These are phyloP conservation scores for Xylariaceae sp. DNA, from an alignment of 2,329 filamentous ascomycete genomes.

Conservation along the genomic window DNA sequence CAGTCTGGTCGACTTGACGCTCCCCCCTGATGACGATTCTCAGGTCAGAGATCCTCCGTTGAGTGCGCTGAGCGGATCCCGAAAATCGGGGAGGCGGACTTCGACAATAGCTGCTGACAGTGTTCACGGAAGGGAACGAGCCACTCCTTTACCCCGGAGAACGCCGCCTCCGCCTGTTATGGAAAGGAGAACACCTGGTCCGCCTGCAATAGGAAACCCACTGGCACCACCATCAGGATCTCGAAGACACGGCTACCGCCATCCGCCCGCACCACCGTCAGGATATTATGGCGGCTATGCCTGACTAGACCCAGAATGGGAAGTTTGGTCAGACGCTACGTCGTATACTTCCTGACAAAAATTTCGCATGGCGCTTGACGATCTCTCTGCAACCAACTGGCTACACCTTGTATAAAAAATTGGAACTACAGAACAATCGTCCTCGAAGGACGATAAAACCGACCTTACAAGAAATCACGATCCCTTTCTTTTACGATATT, in stretches of 20 bases:
- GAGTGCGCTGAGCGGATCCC: conserved; percentile 45
- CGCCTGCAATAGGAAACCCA: conserved; percentile 22
- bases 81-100: conserved; percentile 42
- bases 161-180: conserved; percentile 34
- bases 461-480: conserved; percentile 11
- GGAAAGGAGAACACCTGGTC: conserved; percentile 36
- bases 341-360: too few species aligned
- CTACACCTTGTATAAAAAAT: neutral
- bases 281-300: too few species aligned
- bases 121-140: conserved; percentile 29
- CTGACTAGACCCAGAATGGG: too few species aligned
- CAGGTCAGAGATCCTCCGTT: conserved; percentile 57
- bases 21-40: conserved; percentile 60
- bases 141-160: conserved; percentile 22
- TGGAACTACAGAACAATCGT: neutral
- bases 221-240: conserved; percentile 18
- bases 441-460: neutral
- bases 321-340: too few species aligned
- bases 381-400: too few species aligned
- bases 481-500: conserved; percentile 12
- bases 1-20: conserved; percentile 60
- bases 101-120: conserved; percentile 34
- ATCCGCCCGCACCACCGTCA: conserved; percentile 9
- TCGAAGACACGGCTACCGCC: conserved; percentile 18
- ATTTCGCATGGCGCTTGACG: too few species aligned